Conservation (phyloP, 148 eudicot genomes). For the Oxyria digyna region DNA sequence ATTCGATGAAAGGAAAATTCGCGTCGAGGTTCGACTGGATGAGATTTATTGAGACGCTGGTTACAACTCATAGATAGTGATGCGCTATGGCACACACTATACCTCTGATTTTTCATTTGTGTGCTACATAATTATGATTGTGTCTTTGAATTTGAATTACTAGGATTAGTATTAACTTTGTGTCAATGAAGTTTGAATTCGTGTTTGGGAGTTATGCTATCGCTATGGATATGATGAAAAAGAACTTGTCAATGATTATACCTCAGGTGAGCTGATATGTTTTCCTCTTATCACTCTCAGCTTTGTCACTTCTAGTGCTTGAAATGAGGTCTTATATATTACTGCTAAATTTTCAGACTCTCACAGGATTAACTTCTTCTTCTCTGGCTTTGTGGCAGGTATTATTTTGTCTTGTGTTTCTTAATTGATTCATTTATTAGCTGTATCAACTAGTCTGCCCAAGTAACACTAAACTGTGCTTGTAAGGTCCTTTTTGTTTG, state of each 20-base stretch:
- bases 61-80: conserved; percentile 32
- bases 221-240: conserved; percentile 99
- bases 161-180: neutral
- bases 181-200: neutral
- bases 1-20: conserved; percentile 21
- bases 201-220: too few species aligned
- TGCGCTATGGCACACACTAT: too few species aligned
- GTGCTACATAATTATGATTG: neutral
- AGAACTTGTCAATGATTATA: conserved; percentile 86
- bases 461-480: neutral
- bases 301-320: conserved; percentile 8
- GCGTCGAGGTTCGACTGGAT: conserved; percentile 38
- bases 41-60: conserved; percentile 32
- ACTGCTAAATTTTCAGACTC: conserved; percentile 95
- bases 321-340: conserved; percentile 65
- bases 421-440: conserved; percentile 13
- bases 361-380: conserved; percentile 96
- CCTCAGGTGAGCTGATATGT: neutral
- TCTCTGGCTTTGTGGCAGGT: conserved; percentile 96
- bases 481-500: neutral
- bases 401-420: conserved; percentile 8
- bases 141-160: neutral
- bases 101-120: neutral
- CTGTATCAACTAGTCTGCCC: conserved; percentile 14
- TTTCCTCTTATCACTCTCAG: conserved; percentile 27